phyloP scores from a whole-genome alignment of 2,329 filamentous ascomycete species.

The Calonectria pseudoturangicola region DNA sequence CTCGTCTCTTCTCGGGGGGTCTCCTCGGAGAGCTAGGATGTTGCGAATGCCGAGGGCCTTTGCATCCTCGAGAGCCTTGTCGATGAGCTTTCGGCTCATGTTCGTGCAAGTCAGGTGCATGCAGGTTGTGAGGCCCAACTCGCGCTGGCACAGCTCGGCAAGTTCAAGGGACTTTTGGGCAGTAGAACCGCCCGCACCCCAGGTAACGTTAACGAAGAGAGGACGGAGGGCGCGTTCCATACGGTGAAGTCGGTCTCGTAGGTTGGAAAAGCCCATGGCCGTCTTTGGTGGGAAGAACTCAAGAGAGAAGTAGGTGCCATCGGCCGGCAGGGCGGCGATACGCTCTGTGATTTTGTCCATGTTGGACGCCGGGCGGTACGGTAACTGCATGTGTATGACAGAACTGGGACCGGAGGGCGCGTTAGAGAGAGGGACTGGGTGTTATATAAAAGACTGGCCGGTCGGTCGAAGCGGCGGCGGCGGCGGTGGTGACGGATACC shows the following conservation, averaged over 20 bases:
- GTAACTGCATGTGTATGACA: conserved; percentile 28
- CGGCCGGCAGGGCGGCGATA: conserved; percentile 89
- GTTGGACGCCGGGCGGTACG: conserved; percentile 38
- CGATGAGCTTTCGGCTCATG: conserved; percentile 91
- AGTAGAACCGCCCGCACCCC: conserved; percentile 96
- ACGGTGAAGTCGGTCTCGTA: conserved; percentile 92
- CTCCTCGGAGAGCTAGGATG: conserved; percentile 92
- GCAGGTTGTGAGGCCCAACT: conserved; percentile 94
- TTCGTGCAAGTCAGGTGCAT: conserved; percentile 98
- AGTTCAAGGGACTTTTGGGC: conserved; percentile 93
- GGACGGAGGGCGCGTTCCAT: conserved; percentile 95
- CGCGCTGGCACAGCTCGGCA: conserved; percentile 94
- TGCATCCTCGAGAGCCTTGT: conserved; percentile 92
- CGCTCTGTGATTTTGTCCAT: conserved; percentile 97
- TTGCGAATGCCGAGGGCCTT: conserved; percentile 94
- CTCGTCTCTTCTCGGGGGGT: conserved; percentile 92
- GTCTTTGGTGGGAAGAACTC: conserved; percentile 99
- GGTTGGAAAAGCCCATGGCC: conserved; percentile 93
- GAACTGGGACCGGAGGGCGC: neutral
- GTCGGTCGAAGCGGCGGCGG: neutral
- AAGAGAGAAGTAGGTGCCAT: conserved; percentile 92
- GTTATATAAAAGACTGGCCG: conserved; percentile 15
- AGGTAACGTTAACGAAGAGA: conserved; percentile 97
- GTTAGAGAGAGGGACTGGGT: conserved; percentile 13
- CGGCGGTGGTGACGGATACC: conserved; percentile 42